Percentiles rank a stretch among this genome's conserved stretches.
These are phyloP conservation scores for Asterionellopsis glacialis DNA, from an alignment of 108 stramenopile species.

Conservation along the genomic window DNA sequence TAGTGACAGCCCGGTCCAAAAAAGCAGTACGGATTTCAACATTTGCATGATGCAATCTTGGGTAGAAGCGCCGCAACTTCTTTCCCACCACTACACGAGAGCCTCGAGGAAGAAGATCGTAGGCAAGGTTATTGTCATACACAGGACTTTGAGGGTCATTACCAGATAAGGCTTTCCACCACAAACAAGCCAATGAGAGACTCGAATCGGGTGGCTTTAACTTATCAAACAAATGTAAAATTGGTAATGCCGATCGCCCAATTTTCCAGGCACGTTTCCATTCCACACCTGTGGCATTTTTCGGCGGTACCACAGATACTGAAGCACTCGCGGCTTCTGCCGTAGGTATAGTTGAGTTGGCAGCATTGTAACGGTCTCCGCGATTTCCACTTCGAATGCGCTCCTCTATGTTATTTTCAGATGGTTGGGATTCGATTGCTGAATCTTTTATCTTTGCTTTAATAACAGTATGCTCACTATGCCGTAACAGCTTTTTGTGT, in stretches of 20 bases:
- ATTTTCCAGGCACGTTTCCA: conserved; percentile 62
- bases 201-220: conserved; percentile 44
- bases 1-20: conserved; percentile 43
- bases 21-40: conserved; percentile 74
- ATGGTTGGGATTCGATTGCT: too few species aligned
- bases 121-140: conserved; percentile 49
- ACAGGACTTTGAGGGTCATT: conserved; percentile 49
- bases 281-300: conserved; percentile 25
- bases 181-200: conserved; percentile 51
- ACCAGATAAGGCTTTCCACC: conserved; percentile 71
- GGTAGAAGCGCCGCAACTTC: conserved; percentile 36
- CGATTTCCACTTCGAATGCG: too few species aligned
- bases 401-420: too few species aligned
- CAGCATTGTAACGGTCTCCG: too few species aligned
- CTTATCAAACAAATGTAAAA: conserved; percentile 46
- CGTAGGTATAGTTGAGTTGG: conserved; percentile 4
- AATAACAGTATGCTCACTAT: too few species aligned
- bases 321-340: not conserved
- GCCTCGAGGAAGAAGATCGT: conserved; percentile 59
- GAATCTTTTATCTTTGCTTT: too few species aligned
- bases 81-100: conserved; percentile 36
- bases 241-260: conserved; percentile 30
- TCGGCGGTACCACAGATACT: conserved; percentile 33
- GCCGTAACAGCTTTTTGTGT: too few species aligned
- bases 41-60: conserved; percentile 69